A percentile compares a stretch with the other conserved stretches of the same genome.
Evolutionary conservation across 306 rosid genomes (phyloP).

Genomic region (Inga laurina): DNA sequence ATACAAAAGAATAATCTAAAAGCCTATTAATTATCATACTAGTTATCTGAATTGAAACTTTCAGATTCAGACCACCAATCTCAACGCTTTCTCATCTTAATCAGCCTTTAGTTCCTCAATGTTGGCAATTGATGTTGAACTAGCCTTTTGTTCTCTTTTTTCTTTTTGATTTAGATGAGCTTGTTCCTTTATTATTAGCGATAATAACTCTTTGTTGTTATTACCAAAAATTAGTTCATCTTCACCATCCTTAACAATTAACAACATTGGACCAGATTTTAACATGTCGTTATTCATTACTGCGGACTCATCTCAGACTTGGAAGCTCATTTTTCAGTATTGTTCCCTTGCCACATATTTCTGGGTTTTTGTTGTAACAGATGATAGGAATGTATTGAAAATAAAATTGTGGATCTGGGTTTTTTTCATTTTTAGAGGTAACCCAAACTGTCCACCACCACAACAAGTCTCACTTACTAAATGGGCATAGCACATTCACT

Average conservation of each 20-base stretch:
- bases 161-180: not conserved
- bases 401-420: constrained; percentile 29
- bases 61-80: not conserved
- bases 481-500: not conserved
- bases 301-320: constrained; percentile 6
- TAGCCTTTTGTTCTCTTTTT: not conserved
- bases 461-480: not conserved
- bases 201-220: not conserved
- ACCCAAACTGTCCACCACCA: constrained; percentile 8
- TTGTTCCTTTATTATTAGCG: not conserved
- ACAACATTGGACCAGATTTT: not conserved
- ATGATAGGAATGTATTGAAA: not conserved
- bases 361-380: not conserved
- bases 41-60: not conserved
- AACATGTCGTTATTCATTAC: not conserved
- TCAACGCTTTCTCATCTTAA: not conserved
- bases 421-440: not conserved
- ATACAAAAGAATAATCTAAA: not conserved
- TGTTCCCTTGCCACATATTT: constrained; percentile 20
- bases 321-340: not conserved
- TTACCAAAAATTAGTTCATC: not conserved
- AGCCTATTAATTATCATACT: not conserved
- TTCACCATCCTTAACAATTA: not conserved
- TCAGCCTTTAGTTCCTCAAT: not conserved
- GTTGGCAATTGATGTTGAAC: not conserved